Percentiles rank a stretch among this genome's conserved stretches.
phyloP scores from a whole-genome alignment of 1,139 yeast species.

The Arxiozyma telluris region DNA sequence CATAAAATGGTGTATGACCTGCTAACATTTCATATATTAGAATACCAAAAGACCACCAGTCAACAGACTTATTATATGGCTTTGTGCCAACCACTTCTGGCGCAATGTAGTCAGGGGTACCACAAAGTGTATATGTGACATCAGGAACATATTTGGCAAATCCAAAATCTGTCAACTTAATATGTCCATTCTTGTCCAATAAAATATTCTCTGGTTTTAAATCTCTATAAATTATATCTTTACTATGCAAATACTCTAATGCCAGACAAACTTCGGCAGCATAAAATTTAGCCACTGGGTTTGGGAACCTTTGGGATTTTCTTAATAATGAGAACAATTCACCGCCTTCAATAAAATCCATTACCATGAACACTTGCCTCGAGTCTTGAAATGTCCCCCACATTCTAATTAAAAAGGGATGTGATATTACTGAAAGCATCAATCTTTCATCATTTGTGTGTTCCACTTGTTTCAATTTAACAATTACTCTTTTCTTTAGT shows the following conservation, averaged over 20 bases:
- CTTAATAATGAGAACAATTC: constrained; percentile 80
- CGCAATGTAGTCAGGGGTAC: constrained; percentile 96
- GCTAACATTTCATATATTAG: constrained; percentile 92
- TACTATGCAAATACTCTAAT: constrained; percentile 79
- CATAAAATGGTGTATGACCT: constrained; percentile 97
- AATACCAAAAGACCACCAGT: constrained; percentile 99
- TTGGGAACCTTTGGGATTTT: constrained; percentile 88
- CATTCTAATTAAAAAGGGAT: constrained; percentile 88
- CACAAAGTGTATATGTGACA: constrained; percentile 92
- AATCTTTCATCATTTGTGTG: constrained; percentile 94
- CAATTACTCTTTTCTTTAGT: constrained; percentile 78
- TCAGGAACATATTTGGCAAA: constrained; percentile 92
- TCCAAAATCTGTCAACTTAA: constrained; percentile 90
- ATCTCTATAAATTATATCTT: constrained; percentile 88
- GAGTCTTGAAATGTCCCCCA: constrained; percentile 98
- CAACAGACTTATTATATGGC: constrained; percentile 93
- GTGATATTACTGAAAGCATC: constrained; percentile 85
- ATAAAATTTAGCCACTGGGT: constrained; percentile 93
- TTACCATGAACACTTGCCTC: constrained; percentile 81
- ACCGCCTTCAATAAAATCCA: constrained; percentile 98
- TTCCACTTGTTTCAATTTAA: constrained; percentile 91
- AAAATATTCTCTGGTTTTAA: constrained; percentile 92
- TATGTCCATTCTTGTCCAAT: constrained; percentile 86
- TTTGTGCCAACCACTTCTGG: constrained; percentile 95
- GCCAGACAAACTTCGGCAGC: constrained; percentile 95